These are phyloP conservation scores for Trametes versicolor DNA, from an alignment of 1,284 basidiomycete genomes.

Conservation along the genomic window DNA sequence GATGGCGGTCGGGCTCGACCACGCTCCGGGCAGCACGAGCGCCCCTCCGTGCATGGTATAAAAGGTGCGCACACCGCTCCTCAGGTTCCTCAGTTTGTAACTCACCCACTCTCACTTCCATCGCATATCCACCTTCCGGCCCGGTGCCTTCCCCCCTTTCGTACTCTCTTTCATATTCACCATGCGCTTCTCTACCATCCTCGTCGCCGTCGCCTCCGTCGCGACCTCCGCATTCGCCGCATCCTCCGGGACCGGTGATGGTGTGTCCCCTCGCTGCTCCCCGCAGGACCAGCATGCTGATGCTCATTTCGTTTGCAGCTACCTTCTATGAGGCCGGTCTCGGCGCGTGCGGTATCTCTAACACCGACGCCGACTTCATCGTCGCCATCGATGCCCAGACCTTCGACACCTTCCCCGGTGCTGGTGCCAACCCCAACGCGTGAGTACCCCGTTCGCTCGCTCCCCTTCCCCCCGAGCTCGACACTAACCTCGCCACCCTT, in stretches of 20 bases:
- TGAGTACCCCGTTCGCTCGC: conserved; percentile 12
- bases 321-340: conserved; percentile 35
- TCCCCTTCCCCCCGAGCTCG: neutral
- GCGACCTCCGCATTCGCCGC: conserved; percentile 13
- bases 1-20: neutral
- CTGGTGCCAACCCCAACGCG: conserved; percentile 32
- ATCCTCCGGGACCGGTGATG: conserved; percentile 21
- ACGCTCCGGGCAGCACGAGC: neutral
- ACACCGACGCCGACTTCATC: conserved; percentile 35
- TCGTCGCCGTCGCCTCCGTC: conserved; percentile 17
- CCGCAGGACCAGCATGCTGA: neutral
- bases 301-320: conserved; percentile 5
- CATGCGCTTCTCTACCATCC: conserved; percentile 28
- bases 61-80: neutral
- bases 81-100: conserved; percentile 22
- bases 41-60: conserved; percentile 8
- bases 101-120: conserved; percentile 26
- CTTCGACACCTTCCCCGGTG: conserved; percentile 34
- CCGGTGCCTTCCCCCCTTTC: conserved; percentile 32
- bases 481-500: neutral
- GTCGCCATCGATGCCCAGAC: conserved; percentile 30
- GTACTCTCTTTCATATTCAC: conserved; percentile 29
- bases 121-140: conserved; percentile 23
- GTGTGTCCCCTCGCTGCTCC: conserved; percentile 4
- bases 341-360: conserved; percentile 33